A percentile compares a stretch with the other conserved stretches of the same genome.
Conservation (phyloP, 179 eudicot species). For the Carnegiea gigantea region DNA sequence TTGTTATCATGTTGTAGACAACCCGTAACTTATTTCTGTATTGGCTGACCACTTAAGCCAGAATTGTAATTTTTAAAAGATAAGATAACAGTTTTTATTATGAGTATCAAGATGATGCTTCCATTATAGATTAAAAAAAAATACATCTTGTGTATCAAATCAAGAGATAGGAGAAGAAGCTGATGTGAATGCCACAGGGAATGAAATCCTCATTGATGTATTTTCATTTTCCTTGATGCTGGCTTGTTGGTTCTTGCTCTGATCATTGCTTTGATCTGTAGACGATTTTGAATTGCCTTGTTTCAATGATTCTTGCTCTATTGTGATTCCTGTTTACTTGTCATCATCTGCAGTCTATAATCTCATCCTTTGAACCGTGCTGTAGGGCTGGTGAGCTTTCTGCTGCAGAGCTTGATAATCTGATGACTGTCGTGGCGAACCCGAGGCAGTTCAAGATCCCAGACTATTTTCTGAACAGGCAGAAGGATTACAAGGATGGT, state of each 20-base stretch:
- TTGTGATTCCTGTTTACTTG: not conserved
- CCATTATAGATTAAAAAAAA: not conserved
- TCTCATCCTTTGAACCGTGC: not conserved
- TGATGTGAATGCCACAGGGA: not conserved
- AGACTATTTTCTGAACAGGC: slow-evolving; percentile 91
- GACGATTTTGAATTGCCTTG: not conserved
- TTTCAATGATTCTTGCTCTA: not conserved
- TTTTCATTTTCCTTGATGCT: not conserved
- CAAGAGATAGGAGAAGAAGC: not conserved
- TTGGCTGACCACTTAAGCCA: not conserved
- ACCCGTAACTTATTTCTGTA: no score
- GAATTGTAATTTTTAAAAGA: no score
- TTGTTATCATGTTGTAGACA: no score
- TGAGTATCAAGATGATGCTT: not conserved
- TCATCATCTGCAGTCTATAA: not conserved
- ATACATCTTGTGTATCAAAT: not conserved
- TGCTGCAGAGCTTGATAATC: slow-evolving; percentile 56
- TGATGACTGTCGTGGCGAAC: slow-evolving; percentile 75
- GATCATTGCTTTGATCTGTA: not conserved
- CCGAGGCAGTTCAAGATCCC: slow-evolving; percentile 84
- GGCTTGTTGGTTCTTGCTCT: not conserved
- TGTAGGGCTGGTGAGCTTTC: slow-evolving; percentile 92
- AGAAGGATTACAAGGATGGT: slow-evolving; percentile 97
- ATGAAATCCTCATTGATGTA: not conserved
- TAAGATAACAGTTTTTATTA: no score